Evolutionary conservation across 164 flowering plant species (phyloP).

Genomic region (Tetrastigma voinierianum): DNA sequence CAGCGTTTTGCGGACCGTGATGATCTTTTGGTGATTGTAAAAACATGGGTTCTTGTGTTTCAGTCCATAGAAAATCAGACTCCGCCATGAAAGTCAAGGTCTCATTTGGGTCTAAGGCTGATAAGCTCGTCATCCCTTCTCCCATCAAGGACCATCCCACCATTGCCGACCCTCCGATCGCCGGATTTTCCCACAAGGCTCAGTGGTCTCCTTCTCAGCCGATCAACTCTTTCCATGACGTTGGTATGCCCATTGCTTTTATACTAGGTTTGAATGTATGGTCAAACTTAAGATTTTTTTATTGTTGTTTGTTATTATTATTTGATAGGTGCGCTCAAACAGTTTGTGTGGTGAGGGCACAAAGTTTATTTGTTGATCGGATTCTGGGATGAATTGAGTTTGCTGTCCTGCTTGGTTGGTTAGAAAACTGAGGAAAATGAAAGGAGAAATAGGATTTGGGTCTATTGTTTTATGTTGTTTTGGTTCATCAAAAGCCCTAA

Average conservation of each 20-base stretch:
- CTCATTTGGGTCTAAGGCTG: conserved; percentile 30
- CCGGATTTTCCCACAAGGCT: conserved; percentile 22
- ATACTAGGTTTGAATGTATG: neutral
- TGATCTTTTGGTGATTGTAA: neutral
- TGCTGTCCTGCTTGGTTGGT: too few relatives aligned
- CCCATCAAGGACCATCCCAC: conserved; percentile 33
- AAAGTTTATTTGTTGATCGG: too few relatives aligned
- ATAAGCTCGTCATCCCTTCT: conserved; percentile 32
- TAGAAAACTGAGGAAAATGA: too few relatives aligned
- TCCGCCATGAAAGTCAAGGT: conserved; percentile 34
- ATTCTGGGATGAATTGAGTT: too few relatives aligned
- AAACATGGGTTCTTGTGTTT: conserved; percentile 64
- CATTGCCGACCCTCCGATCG: conserved; percentile 21
- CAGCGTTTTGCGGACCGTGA: neutral
- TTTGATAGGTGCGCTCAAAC: too few relatives aligned
- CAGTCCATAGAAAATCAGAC: conserved; percentile 33
- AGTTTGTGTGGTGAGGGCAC: too few relatives aligned
- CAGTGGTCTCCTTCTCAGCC: conserved; percentile 19
- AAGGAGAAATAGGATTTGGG: too few relatives aligned
- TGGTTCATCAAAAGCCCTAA: too few relatives aligned
- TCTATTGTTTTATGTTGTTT: too few relatives aligned
- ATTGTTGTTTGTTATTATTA: neutral
- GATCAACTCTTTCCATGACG: conserved; percentile 9
- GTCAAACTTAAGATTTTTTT: neutral
- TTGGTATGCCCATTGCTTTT: conserved; percentile 25